A percentile compares a stretch with the other conserved stretches of the same genome.
phyloP scores from a whole-genome alignment of 208 protist species.

The Crithidia sp. region DNA sequence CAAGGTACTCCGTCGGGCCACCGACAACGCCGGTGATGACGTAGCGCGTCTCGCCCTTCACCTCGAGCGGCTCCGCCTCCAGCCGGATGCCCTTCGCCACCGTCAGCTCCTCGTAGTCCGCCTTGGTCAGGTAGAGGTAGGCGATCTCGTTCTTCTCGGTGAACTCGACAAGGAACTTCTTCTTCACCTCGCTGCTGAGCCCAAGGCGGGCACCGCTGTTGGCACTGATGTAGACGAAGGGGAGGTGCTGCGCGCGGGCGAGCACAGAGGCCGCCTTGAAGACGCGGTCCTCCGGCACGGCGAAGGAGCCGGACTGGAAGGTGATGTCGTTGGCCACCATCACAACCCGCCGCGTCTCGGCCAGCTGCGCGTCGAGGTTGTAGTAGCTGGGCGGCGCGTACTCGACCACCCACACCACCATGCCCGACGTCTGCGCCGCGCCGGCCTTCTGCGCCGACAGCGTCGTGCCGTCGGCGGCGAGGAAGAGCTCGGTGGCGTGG shows the following conservation, averaged over 20 bases:
- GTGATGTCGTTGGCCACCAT: slow-evolving; percentile 99
- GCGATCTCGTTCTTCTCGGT: slow-evolving; percentile 86
- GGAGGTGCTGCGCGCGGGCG: slow-evolving; percentile 87
- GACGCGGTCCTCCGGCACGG: slow-evolving; percentile 94
- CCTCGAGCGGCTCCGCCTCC: slow-evolving; percentile 36
- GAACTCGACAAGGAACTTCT: slow-evolving; percentile 92
- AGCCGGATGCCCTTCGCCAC: slow-evolving; percentile 51
- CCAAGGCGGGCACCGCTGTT: slow-evolving; percentile 98
- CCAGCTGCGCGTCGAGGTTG: slow-evolving; percentile 35
- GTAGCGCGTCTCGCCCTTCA: slow-evolving; percentile 82
- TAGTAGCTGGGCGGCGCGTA: slow-evolving; percentile 93
- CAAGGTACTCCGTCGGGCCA: slow-evolving; percentile 90
- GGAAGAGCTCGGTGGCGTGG: slow-evolving; percentile 54
- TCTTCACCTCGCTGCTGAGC: slow-evolving; percentile 93
- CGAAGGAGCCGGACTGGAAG: slow-evolving; percentile 96
- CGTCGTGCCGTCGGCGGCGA: slow-evolving; percentile 37
- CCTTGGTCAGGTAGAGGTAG: slow-evolving; percentile 94
- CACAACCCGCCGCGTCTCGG: slow-evolving; percentile 83
- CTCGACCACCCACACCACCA: slow-evolving; percentile 95
- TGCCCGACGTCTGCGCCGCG: slow-evolving; percentile 68
- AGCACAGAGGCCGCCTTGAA: slow-evolving; percentile 91
- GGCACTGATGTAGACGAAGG: slow-evolving; percentile 96
- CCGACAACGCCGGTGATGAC: slow-evolving; percentile 95
- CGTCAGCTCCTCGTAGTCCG: slow-evolving; percentile 83
- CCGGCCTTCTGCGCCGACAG: slow-evolving; percentile 32